Evolutionary conservation across 139 green algal genomes (phyloP).

Genomic region (Chlamydomonas schloesseri): DNA sequence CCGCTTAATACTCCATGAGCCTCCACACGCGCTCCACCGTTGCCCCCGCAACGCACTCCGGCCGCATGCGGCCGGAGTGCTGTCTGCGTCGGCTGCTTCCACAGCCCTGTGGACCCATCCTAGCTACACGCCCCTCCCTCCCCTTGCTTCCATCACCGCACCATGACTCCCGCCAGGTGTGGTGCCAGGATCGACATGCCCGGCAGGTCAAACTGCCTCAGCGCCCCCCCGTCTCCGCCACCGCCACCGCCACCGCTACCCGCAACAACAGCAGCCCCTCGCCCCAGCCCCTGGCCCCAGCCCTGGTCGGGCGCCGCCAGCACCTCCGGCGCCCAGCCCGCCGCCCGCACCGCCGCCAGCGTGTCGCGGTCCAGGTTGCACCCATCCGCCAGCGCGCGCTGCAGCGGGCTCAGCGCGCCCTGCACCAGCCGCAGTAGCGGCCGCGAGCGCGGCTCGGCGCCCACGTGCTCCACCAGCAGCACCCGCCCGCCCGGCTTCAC

Average conservation of each 20-base stretch:
- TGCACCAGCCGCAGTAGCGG: conserved; percentile 61
- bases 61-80: no score
- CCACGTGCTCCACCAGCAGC: conserved; percentile 84
- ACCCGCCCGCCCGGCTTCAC: conserved; percentile 71
- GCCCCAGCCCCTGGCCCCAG: no score
- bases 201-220: conserved; percentile 47
- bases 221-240: conserved; percentile 63
- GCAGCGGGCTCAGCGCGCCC: conserved; percentile 70
- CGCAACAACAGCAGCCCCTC: no score
- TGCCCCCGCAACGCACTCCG: no score
- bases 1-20: no score
- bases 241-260: no score
- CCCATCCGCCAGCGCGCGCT: conserved; percentile 74
- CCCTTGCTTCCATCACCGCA: no score
- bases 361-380: conserved; percentile 79
- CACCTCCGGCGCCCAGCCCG: conserved; percentile 27
- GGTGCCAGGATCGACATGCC: conserved; percentile 12
- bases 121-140: no score
- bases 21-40: no score
- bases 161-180: conserved; percentile 11
- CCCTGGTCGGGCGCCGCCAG: no score
- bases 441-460: background rate
- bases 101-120: no score
- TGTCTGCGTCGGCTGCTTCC: no score
- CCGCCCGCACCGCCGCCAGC: conserved; percentile 37